Conservation (phyloP, 2,329 filamentous ascomycete species). For the Venturia nashicola region DNA sequence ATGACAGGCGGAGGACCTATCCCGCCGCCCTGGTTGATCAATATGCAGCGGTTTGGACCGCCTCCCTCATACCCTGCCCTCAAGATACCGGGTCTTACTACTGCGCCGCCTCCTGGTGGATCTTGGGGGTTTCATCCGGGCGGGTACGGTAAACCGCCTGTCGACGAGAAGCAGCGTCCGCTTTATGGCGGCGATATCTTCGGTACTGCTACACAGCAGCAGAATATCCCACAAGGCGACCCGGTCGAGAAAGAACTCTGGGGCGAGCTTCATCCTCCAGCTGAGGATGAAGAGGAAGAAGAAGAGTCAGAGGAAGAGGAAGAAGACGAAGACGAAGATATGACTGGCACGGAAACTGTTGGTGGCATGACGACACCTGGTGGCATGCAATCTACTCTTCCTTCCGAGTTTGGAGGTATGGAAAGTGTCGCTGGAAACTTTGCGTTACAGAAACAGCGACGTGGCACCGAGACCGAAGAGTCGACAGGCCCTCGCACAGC, state of each 20-base stretch:
- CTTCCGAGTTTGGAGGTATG: constrained; percentile 64
- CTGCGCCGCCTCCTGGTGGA: constrained; percentile 76
- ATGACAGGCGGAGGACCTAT: constrained; percentile 54
- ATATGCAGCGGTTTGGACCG: constrained; percentile 86
- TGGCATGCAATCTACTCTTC: constrained; percentile 67
- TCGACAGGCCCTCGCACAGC: constrained; percentile 61
- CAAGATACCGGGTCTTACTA: constrained; percentile 88
- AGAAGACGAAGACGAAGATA: constrained; percentile 57
- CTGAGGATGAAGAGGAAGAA: constrained; percentile 59
- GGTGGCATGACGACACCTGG: constrained; percentile 70
- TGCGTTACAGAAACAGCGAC: constrained; percentile 75
- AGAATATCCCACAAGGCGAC: constrained; percentile 52
- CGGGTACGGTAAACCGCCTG: constrained; percentile 89
- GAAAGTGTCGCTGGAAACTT: constrained; percentile 77
- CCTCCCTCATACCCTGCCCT: constrained; percentile 92
- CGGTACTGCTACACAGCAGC: constrained; percentile 55
- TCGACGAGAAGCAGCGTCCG: constrained; percentile 85
- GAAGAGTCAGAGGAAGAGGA: constrained; percentile 48
- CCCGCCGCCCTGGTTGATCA: constrained; percentile 93
- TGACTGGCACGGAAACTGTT: constrained; percentile 56
- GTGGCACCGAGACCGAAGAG: constrained; percentile 82
- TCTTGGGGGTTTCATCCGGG: constrained; percentile 93
- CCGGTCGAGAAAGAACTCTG: constrained; percentile 78
- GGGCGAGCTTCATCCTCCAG: constrained; percentile 78
- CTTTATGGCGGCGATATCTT: constrained; percentile 93